Conservation (phyloP, 2,329 filamentous ascomycete species). For the Elsinoe ampelina region DNA sequence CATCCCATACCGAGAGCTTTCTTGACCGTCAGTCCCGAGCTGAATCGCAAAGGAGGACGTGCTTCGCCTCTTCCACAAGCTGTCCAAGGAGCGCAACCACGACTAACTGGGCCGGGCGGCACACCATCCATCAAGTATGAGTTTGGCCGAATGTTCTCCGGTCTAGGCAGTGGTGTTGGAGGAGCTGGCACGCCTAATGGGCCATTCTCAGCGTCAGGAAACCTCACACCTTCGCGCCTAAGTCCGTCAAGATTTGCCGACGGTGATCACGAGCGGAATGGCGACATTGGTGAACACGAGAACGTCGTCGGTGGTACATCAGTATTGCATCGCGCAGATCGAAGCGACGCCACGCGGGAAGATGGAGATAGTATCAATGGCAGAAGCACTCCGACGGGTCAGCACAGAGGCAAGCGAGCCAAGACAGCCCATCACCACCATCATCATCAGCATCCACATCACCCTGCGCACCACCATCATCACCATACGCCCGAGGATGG, state of each 20-base stretch:
- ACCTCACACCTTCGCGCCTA: constrained; percentile 42
- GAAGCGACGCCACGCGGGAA: constrained; percentile 2
- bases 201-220: constrained; percentile 40
- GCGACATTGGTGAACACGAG: constrained; percentile 18
- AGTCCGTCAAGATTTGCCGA: constrained; percentile 25
- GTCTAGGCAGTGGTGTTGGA: constrained; percentile 63
- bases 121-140: constrained; percentile 91
- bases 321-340: not conserved
- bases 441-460: constrained; percentile 51
- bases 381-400: constrained; percentile 23
- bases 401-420: constrained; percentile 58
- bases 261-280: constrained; percentile 21
- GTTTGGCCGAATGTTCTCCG: constrained; percentile 88
- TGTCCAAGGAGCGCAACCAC: constrained; percentile 81
- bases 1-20: constrained; percentile 48
- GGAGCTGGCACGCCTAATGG: constrained; percentile 43
- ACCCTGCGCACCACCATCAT: constrained; percentile 26
- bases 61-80: constrained; percentile 85
- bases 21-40: constrained; percentile 62
- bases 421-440: constrained; percentile 42
- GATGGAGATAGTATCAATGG: constrained; percentile 33
- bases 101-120: constrained; percentile 65
- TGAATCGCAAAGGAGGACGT: constrained; percentile 71
- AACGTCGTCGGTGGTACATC: constrained; percentile 3
- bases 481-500: constrained; percentile 25